Evolutionary conservation across 352 stramenopile species (phyloP).

Genomic region (Phytophthora constricta): DNA sequence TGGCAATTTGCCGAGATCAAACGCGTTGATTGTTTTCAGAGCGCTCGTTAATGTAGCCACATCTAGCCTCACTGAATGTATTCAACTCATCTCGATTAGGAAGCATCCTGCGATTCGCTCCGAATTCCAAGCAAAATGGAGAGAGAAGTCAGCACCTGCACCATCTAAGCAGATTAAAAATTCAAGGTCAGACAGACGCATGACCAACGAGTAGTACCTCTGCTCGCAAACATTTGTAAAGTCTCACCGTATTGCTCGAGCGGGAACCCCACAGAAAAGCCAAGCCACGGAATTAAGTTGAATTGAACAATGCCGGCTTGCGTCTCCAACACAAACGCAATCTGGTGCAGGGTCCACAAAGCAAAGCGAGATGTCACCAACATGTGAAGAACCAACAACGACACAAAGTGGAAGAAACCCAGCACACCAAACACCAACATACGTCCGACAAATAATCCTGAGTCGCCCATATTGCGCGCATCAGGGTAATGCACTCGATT

Average conservation of each 20-base stretch:
- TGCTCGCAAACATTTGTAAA: not conserved
- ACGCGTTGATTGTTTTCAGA: too few relatives aligned
- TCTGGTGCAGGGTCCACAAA: constrained; percentile 30
- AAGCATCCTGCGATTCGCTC: not conserved
- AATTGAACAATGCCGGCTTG: constrained; percentile 36
- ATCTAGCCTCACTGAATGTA: too few relatives aligned
- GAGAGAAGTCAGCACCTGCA: constrained; percentile 22
- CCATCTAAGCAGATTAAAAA: too few relatives aligned
- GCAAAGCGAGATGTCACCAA: constrained; percentile 16
- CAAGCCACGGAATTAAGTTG: constrained; percentile 28
- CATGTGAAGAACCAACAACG: constrained; percentile 13
- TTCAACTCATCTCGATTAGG: too few relatives aligned
- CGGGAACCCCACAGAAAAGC: constrained; percentile 6
- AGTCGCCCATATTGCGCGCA: not conserved
- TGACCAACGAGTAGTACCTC: too few relatives aligned
- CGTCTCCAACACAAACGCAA: constrained; percentile 47
- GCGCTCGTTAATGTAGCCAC: too few relatives aligned
- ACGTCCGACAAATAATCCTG: not conserved
- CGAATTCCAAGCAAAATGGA: constrained; percentile 10
- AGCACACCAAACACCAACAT: constrained; percentile 17
- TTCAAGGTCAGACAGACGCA: not conserved
- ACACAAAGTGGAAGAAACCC: constrained; percentile 11
- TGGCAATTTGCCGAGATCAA: too few relatives aligned
- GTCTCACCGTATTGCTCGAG: constrained; percentile 19
- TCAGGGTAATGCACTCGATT: constrained; percentile 24